Base-by-base conservation (phyloP, 2,329 filamentous ascomycete species). In the Fusarium penzigii region DNA sequence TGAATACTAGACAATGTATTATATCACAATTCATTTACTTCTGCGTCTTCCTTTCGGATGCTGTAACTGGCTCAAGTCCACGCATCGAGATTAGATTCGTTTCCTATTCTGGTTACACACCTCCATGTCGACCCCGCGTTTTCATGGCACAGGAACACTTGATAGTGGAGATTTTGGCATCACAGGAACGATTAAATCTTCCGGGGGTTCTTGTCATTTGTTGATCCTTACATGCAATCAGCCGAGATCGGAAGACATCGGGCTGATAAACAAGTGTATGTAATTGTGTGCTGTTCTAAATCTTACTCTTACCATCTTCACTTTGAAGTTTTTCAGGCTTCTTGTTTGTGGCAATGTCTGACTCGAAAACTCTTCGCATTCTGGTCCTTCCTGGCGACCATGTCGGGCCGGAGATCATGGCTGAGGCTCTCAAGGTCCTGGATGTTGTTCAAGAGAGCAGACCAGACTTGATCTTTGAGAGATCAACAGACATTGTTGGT, bases 331-430 rank as follows among this genome's bases (percentile, higher is more conserved):
- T 7, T 25, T 7, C 36, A 55, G 39, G 36, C n/a, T 25, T 41
- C 10, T 38, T 12, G 12, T 25, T 17, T 20, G 17, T 20, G 39
- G 47, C n/a, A 10, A 56, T 53, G 48, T 16, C 51, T 13, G 39
- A 42, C 25, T 20, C 32, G 17, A 46, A 57, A 16, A 61, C 50
- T 12, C 64, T 68, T 20, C 56, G 52, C 6, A 70, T 78, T 46
- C 68, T 79, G n/a, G 64, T 79, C 42, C 69, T 79, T 1, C 71
- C 74, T 0, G 75, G 76, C 38, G 76, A 79, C 57, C 73, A 75
- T 54, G 72, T 78, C 44, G 77, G 77, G 2, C 76, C 77, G 6
- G 72, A 80, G 61, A 70, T 79, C 34, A 71, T 78, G 46, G 57
- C 65, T 5, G 75, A 79, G 61, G 76, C 76, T 10, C 67, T 78